Percentiles rank a stretch among this genome's conserved stretches.
Evolutionary conservation across 805 yeast species (phyloP).

Genomic region (Zygosaccharomyces kombuchaensis): DNA sequence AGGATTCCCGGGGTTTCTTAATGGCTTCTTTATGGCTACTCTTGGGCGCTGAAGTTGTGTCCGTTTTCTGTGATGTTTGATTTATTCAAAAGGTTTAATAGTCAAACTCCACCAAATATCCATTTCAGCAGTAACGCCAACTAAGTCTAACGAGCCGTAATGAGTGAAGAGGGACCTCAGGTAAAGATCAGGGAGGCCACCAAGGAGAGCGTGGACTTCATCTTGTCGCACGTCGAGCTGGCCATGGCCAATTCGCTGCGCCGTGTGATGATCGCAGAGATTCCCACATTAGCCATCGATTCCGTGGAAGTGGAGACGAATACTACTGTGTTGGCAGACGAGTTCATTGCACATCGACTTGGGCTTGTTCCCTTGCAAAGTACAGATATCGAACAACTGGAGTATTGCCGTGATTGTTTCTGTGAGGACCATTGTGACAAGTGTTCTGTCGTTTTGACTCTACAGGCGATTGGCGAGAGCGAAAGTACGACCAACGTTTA

Average conservation of each 20-base stretch:
- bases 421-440: constrained; percentile 97
- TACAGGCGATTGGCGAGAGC: constrained; percentile 84
- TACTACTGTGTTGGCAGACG: constrained; percentile 95
- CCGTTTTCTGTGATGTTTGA: background rate
- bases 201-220: constrained; percentile 84
- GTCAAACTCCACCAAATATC: background rate
- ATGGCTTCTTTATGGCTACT: background rate
- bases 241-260: constrained; percentile 89
- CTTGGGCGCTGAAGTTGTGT: constrained; percentile 3
- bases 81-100: background rate
- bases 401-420: constrained; percentile 92
- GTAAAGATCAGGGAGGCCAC: constrained; percentile 86
- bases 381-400: constrained; percentile 74
- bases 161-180: constrained; percentile 51
- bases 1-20: background rate
- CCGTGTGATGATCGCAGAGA: constrained; percentile 90
- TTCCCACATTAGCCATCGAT: constrained; percentile 95
- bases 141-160: constrained; percentile 6
- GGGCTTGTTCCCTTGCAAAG: constrained; percentile 89
- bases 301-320: constrained; percentile 90
- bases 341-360: constrained; percentile 87
- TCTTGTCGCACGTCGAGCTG: constrained; percentile 79
- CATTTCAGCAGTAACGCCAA: background rate
- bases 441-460: constrained; percentile 82
- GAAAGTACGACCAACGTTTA: constrained; percentile 88